Conservation (phyloP, 306 rosid species). For the Ormosia semicastrata region DNA sequence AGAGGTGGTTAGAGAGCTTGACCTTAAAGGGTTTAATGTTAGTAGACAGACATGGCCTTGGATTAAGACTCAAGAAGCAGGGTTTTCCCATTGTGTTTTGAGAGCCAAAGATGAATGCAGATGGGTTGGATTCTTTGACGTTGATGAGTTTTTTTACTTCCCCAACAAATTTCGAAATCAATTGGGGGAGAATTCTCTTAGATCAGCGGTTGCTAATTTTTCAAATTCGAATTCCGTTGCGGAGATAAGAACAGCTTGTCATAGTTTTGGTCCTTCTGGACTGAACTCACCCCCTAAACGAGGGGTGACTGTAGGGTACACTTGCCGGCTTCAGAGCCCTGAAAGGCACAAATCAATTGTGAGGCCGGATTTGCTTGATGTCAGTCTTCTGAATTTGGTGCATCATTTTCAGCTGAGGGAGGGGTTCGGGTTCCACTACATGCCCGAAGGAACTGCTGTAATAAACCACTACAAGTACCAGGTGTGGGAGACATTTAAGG, state of each 20-base stretch:
- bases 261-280: conserved; percentile 94
- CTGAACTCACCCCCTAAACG: conserved; percentile 54
- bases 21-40: conserved; percentile 58
- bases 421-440: conserved; percentile 42
- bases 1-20: conserved; percentile 54
- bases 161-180: conserved; percentile 43
- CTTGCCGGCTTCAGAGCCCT: conserved; percentile 68
- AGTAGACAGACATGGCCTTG: conserved; percentile 85
- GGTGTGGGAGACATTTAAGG: conserved; percentile 85
- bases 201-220: conserved; percentile 50
- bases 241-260: conserved; percentile 85
- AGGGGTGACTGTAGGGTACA: conserved; percentile 80
- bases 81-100: conserved; percentile 91
- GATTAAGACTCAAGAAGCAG: conserved; percentile 96
- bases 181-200: conserved; percentile 45
- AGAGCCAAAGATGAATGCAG: conserved; percentile 78
- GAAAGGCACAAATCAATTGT: conserved; percentile 91
- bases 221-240: conserved; percentile 52
- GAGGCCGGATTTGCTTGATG: conserved; percentile 66
- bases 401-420: conserved; percentile 79
- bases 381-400: conserved; percentile 76
- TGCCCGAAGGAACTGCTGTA: conserved; percentile 53
- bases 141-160: conserved; percentile 88
- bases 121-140: conserved; percentile 96
- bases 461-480: conserved; percentile 95